Evolutionary conservation across 1,284 basidiomycete species (phyloP).

Genomic region (Boletellus deceptivus): DNA sequence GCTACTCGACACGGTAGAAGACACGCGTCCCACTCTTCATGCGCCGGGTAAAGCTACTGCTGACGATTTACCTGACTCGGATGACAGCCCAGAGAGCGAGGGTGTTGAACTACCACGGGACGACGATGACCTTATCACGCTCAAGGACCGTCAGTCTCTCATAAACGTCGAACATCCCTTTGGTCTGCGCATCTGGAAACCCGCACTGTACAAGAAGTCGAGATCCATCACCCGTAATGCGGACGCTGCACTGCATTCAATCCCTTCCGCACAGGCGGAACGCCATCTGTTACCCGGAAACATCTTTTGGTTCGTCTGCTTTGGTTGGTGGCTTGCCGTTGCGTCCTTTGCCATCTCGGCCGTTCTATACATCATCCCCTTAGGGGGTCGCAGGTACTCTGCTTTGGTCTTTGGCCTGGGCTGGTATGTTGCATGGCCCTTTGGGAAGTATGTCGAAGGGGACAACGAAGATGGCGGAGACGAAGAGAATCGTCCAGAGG

Average conservation of each 20-base stretch:
- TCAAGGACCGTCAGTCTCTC: slow-evolving; percentile 95
- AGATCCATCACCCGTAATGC: slow-evolving; percentile 96
- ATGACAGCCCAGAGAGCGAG: slow-evolving; percentile 33
- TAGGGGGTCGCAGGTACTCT: slow-evolving; percentile 83
- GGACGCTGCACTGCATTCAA: slow-evolving; percentile 89
- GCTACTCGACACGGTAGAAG: slow-evolving; percentile 30
- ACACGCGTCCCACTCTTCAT: slow-evolving; percentile 27
- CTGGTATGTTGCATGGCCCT: slow-evolving; percentile 98
- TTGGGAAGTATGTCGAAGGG: slow-evolving; percentile 98
- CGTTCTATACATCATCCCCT: slow-evolving; percentile 72
- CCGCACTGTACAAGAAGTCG: slow-evolving; percentile 97
- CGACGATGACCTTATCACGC: slow-evolving; percentile 88
- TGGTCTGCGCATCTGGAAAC: slow-evolving; percentile 99
- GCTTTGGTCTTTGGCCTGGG: slow-evolving; percentile 89
- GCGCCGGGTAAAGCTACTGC: slow-evolving; percentile 30
- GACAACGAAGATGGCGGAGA: slow-evolving; percentile 53
- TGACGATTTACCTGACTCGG: slow-evolving; percentile 34
- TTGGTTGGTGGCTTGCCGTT: slow-evolving; percentile 90
- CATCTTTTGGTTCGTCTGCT: slow-evolving; percentile 84
- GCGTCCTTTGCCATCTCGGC: slow-evolving; percentile 68
- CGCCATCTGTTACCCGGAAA: slow-evolving; percentile 91
- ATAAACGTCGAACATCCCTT: slow-evolving; percentile 99
- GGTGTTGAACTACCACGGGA: slow-evolving; percentile 39
- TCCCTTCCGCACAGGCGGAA: slow-evolving; percentile 90
- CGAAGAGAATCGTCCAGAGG: slow-evolving; percentile 38